Base-by-base conservation (phyloP, 306 rosid species). In the Carpinus viminea region DNA sequence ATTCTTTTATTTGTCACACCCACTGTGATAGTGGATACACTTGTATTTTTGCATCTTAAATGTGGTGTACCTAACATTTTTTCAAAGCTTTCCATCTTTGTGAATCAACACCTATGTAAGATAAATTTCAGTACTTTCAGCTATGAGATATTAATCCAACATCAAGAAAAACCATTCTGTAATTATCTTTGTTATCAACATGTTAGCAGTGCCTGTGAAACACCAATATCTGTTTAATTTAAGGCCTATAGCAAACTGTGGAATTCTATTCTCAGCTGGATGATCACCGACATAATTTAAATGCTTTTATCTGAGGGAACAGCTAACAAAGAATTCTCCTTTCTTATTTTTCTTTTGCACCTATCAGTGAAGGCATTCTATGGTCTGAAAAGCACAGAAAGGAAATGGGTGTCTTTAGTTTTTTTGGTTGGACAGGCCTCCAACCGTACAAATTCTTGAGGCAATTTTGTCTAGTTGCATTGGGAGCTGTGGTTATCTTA, bases 401-500 rank as follows among this genome's bases (percentile, higher is more conserved):
- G 26, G n/a, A 46, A 69, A 69, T 56, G 45, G 66, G 41, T 65
- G 51, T 69, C 73, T 78, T 41, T 24, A 24, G 38, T 45, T 79
- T 64, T 21, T 80, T 18, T n/a, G 28, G 64, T 72, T 72, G 66
- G 45, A 55, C 57, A 24, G 10, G 74, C 43, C 10, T 74, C 12
- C 48, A 53, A 21, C 62, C 12, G 13, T 8, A 4, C 31, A 56
- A 56, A 20, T 56, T 70, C 41, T 55, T 24, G 46, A 47, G 64
- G 38, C 18, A 52, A 69, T 66, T 59, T 36, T 56, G 36, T 20
- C 45, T 45, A 11, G 54, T 1, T 17, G 45, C 34, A 51, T 43
- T 38, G 20, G 70, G 24, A 31, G 47, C 47, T 71, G 51, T 70
- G 46, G 28, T n/a, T 56, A 20, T 53, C 71, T 60, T 70, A 50